Evolutionary conservation across 805 yeast species (phyloP), one percentile per base, ranked within the genome.

Genomic region (Yamadazyma endophytica): DNA sequence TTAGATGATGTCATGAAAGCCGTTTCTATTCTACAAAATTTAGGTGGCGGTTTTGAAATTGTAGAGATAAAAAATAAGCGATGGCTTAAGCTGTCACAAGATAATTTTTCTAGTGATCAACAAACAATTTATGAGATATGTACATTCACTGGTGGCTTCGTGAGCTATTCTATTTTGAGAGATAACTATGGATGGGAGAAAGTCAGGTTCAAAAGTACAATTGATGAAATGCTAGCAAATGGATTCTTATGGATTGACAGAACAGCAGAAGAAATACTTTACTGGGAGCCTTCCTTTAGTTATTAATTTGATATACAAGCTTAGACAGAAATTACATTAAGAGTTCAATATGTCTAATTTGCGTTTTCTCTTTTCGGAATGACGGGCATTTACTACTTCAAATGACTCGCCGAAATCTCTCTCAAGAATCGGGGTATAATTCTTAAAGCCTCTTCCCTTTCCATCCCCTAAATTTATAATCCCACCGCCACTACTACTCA

Each of bases 171-270:
- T 2, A 54, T 88, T 17, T 58, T 90, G 22, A 54, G 70, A 9
- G 96, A 82, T 44, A 92, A 90, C 49, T 73, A 80, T 36, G 68
- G 68, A 1, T 90, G 98, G 98, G 76, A 71, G 29, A 49, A 50
- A 2, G 61, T 73, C 2, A 62, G 96, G 33, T 70, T 84, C 32
- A 69, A 69, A 40, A 60, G 77, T 0, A 80, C 79, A 4, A 49
- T 90, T 4, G 80, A 83, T 22, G 90, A 83, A 27, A 78, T 90
- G 86, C 82, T 89, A 1, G 68, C 82, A 40, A 70, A 70, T 30
- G 97, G 97, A 3, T 66, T 87, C 32, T 59, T 90, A 9, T 90
- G 98, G 98, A 61, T 88, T 1, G 97, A 89, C 51, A 56, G 58
- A 5, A 58, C 48, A 29, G 79, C n/a, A n/a, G n/a, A 28, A 57